These are phyloP conservation scores for Athelia sp. DNA, from an alignment of 1,284 basidiomycete genomes.

Conservation along the genomic window DNA sequence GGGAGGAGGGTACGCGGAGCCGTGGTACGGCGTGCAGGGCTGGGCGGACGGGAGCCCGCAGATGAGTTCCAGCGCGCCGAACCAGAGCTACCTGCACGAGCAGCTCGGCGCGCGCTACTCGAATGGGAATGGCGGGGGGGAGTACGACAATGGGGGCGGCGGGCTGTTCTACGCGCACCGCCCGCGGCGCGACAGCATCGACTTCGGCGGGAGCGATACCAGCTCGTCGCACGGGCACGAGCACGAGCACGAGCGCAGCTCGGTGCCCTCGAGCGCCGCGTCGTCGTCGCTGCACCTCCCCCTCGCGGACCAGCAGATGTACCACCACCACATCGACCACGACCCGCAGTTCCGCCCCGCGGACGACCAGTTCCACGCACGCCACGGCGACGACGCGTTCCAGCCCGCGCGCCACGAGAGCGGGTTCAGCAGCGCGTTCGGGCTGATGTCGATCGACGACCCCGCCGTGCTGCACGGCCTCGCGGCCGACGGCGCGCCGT, in stretches of 20 bases:
- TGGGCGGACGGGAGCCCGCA: background rate
- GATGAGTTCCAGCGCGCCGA: background rate
- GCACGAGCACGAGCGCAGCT: slow-evolving; percentile 33
- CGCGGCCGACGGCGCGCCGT: slow-evolving; percentile 48
- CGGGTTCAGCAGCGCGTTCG: slow-evolving; percentile 63
- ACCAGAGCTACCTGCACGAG: background rate
- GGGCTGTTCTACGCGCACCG: background rate
- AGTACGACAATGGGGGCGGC: background rate
- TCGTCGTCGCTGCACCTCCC: slow-evolving; percentile 8
- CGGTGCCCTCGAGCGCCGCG: slow-evolving; percentile 36
- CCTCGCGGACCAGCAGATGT: slow-evolving; percentile 11
- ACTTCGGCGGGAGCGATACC: background rate
- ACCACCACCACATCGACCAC: background rate
- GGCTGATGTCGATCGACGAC: slow-evolving; percentile 68
- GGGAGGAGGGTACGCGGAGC: background rate
- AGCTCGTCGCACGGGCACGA: slow-evolving; percentile 22
- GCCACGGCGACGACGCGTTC: background rate
- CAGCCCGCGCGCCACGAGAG: slow-evolving; percentile 17
- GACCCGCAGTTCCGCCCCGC: background rate
- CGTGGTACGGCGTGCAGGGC: background rate
- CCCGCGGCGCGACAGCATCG: background rate
- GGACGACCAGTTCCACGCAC: slow-evolving; percentile 6
- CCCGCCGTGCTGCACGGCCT: slow-evolving; percentile 58
- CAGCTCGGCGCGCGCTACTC: background rate
- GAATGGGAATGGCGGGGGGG: no score